phyloP scores from a whole-genome alignment of 75 land plant genomes.

The Cunninghamia lanceolata region DNA sequence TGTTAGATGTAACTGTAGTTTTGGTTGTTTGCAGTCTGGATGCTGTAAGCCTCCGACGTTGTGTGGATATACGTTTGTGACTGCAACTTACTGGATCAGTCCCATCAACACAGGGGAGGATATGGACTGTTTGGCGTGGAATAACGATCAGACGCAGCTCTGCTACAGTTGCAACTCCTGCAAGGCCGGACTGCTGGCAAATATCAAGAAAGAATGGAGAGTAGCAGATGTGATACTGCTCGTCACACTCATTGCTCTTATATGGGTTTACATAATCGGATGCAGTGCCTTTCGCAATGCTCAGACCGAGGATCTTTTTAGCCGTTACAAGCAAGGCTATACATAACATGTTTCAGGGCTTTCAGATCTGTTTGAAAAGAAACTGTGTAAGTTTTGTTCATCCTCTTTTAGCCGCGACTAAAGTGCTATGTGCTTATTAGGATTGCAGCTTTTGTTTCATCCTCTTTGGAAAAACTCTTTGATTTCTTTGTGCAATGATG shows the following conservation, averaged over 20 bases:
- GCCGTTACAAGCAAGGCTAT: conserved; percentile 41
- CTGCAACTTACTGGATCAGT: conserved; percentile 58
- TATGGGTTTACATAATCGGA: conserved; percentile 50
- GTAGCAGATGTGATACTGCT: conserved; percentile 43
- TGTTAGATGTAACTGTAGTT: too few relatives aligned
- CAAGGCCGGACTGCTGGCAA: conserved; percentile 66
- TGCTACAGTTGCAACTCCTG: conserved; percentile 75
- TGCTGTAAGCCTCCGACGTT: conserved; percentile 82
- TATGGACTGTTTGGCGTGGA: conserved; percentile 64
- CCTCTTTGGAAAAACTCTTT: too few relatives aligned
- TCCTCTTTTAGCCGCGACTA: too few relatives aligned
- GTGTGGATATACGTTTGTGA: conserved; percentile 60
- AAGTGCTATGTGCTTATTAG: too few relatives aligned
- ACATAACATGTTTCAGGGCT: neutral
- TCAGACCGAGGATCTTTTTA: conserved; percentile 40
- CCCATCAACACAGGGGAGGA: conserved; percentile 34
- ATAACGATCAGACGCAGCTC: conserved; percentile 52
- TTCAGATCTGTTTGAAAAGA: too few relatives aligned
- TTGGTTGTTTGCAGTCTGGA: conserved; percentile 51
- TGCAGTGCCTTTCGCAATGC: conserved; percentile 60
- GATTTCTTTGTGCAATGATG: too few relatives aligned
- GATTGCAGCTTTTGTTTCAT: too few relatives aligned
- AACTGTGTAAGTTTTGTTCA: too few relatives aligned
- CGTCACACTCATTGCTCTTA: conserved; percentile 47
- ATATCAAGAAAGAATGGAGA: conserved; percentile 55